Base-by-base conservation (phyloP, 495 filamentous ascomycete species). In the Acidomyces sp. region DNA sequence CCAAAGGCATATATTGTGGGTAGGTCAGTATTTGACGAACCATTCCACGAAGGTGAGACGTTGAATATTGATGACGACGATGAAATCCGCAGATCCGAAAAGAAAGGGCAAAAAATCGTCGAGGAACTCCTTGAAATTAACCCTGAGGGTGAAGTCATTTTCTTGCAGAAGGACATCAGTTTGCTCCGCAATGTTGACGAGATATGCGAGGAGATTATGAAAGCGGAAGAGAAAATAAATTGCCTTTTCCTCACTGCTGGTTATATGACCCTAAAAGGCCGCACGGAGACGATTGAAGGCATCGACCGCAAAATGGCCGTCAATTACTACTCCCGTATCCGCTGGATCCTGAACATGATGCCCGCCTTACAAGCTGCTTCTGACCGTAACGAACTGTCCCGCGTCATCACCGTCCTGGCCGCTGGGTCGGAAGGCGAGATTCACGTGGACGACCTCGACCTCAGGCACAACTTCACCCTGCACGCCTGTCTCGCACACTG, bases 281-380 rank as follows among this genome's bases (percentile, higher is more conserved):
- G 53, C 25, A 6, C 16, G 69, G 74, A 75, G 34, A 80, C 78
- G 0, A 20, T 48, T 1, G 81, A 85, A 55, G 66, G 63, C 15
- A 61, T 84, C 10, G 62, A 75, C 46, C 56, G 60, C 23, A 65
- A 65, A 39, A 56, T 69, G 28, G 56, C 71, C 12, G 55, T 80
- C 3, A 61, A 57, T 34, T 75, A 74, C 59, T 82, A 82, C 56
- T 60, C 70, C 19, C 75, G 80, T 12, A 64, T 70, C 33, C 70
- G 78, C 27, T 80, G 82, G 54, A 66, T 69, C 17, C 41, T 48
- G 13, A 54, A 62, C 36, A 49, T 65, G 4, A 44, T 55, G 19
- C 53, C 56, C 0, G 39, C 51, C 2, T 46, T 63, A 3, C 28
- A 41, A 3, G 31, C 44, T 29, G 51, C 54, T 12, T 39, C 49